Conservation (phyloP, 345 rosid species). For the Eucalyptus cloeziana region DNA sequence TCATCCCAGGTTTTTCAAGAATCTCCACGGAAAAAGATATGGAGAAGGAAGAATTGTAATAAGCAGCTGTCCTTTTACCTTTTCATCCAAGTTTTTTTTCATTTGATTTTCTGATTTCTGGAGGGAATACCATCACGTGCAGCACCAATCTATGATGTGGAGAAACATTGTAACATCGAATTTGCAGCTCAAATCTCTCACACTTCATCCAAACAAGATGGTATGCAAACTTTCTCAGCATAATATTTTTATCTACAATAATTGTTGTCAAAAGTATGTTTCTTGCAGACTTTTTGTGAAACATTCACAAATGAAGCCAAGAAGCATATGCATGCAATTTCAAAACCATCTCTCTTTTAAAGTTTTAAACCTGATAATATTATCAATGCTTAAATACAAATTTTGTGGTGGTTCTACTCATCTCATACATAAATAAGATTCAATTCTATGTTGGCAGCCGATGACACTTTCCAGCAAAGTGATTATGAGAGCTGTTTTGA, state of each 20-base stretch:
- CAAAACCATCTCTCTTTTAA: not conserved
- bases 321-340: not conserved
- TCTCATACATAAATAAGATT: not conserved
- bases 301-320: not conserved
- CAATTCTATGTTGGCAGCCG: not conserved
- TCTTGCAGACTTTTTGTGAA: not conserved
- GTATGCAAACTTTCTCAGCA: conserved; percentile 10
- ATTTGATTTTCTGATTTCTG: not conserved
- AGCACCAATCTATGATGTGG: conserved; percentile 90
- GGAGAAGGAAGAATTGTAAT: conserved; percentile 79
- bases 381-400: not conserved
- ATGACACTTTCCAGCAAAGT: not conserved
- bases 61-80: not conserved
- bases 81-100: not conserved
- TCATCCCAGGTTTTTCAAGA: conserved; percentile 96
- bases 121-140: not conserved
- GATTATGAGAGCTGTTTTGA: not conserved
- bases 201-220: conserved; percentile 35
- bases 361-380: not conserved
- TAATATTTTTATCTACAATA: not conserved
- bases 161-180: conserved; percentile 96
- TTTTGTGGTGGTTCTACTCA: not conserved
- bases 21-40: conserved; percentile 63
- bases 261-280: not conserved
- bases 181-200: conserved; percentile 82